Base-by-base conservation (phyloP, 441 rosid genomes). In the Arabidopsis lyrata region DNA sequence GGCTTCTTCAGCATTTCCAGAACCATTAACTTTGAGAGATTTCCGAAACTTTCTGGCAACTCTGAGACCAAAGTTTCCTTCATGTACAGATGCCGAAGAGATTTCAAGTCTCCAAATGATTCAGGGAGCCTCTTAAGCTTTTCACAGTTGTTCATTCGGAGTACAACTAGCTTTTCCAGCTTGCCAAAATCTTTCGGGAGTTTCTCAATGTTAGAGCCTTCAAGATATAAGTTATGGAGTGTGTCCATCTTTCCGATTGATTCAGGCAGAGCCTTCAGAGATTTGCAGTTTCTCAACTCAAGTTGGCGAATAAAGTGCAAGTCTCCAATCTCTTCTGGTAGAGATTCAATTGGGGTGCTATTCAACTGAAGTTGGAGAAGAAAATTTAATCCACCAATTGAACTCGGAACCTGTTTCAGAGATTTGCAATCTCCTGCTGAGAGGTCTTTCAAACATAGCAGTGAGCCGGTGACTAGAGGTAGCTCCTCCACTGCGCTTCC, bases 41-140 rank as follows among this genome's bases (percentile, higher is more conserved):
- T 81, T 60, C 94, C 90, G 1, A 90, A 86, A 70, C 78, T 82
- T 39, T 77, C 84, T 2, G 96, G 96, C 39, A 90, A 55, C 74
- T 81, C 80, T 39, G 63, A 41, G 27, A 88, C 78, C 6, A 61
- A 78, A 5, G 93, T 85, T 42, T 55, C 81, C 69, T 82, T 72
- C 87, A 87, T 88, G 59, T 64, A 29, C 60, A 90, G 56, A 42
- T 0, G 70, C 44, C 54, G 72, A 73, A 90, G 81, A 22, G 86
- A 80, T 63, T 77, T 87, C 83, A 87, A 74, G 12, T 82, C 50
- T 18, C 84, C 86, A 42, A 85, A 80, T 35, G 90, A 83, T 24
- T 77, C 59, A 1, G 94, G 96, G 74, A 90, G 89, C 68, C 60
- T 84, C 35, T 58, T 63, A 22, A 88, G 87, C 63, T 3, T 63